A percentile compares a stretch with the other conserved stretches of the same genome.
phyloP scores from a whole-genome alignment of 176 grass and related monocot species.

The Aegilops sharonensis region DNA sequence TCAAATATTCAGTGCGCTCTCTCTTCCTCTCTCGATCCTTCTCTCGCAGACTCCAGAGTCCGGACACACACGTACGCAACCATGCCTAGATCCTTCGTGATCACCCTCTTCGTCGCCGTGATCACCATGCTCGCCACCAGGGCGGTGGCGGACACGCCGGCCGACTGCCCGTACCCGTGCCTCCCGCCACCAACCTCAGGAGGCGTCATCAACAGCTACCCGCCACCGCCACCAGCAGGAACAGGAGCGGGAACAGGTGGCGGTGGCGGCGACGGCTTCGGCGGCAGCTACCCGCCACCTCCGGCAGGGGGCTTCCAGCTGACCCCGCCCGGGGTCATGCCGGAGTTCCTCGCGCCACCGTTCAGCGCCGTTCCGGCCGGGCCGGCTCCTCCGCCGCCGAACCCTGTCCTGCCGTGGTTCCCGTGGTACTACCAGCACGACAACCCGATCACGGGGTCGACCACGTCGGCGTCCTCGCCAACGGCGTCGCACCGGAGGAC shows the following conservation, averaged over 20 bases:
- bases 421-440: conserved; percentile 64
- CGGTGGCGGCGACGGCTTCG: not conserved
- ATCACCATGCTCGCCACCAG: conserved; percentile 16
- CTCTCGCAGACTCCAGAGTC: not conserved
- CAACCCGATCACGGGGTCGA: conserved; percentile 40
- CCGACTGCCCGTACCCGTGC: conserved; percentile 57
- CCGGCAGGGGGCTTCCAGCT: conserved; percentile 25
- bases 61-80: not conserved
- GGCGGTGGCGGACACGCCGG: conserved; percentile 31
- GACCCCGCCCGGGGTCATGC: conserved; percentile 43
- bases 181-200: conserved; percentile 41
- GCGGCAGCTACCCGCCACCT: conserved; percentile 29
- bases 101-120: conserved; percentile 11
- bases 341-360: conserved; percentile 33
- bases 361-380: conserved; percentile 8
- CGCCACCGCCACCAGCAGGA: conserved; percentile 28
- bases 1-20: not conserved
- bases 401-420: conserved; percentile 61
- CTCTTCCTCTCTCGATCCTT: not conserved
- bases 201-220: conserved; percentile 31
- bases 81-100: conserved; percentile 28
- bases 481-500: not conserved
- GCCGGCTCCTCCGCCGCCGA: conserved; percentile 48
- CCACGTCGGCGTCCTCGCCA: conserved; percentile 9
- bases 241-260: not conserved